These are phyloP conservation scores for Colletotrichum somersetense DNA, from an alignment of 2,329 filamentous ascomycete species.

Conservation along the genomic window DNA sequence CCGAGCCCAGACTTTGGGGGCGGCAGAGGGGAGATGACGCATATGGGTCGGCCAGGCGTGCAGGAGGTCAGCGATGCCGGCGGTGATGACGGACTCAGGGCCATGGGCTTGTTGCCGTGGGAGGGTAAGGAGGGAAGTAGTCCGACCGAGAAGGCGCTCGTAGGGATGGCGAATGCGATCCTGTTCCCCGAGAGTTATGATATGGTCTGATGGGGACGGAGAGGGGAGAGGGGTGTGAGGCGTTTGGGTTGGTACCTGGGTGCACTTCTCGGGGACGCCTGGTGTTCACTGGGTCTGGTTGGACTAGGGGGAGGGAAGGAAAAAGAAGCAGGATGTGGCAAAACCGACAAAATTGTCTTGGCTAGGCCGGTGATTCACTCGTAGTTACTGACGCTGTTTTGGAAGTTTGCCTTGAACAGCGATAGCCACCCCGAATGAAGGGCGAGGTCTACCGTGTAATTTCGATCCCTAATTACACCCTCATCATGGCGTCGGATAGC, in stretches of 20 bases:
- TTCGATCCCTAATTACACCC: neutral
- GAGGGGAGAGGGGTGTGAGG: neutral
- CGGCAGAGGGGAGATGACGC: conserved; percentile 51
- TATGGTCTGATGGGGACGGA: conserved; percentile 36
- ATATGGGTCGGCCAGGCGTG: conserved; percentile 52
- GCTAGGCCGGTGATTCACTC: neutral
- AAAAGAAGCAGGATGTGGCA: neutral
- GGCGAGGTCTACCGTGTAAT: neutral
- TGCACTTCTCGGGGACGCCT: neutral
- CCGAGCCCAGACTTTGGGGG: conserved; percentile 57
- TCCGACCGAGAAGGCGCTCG: conserved; percentile 51
- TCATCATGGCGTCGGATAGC: neutral
- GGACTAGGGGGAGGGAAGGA: neutral
- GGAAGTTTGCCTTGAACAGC: no score
- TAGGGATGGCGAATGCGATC: conserved; percentile 56
- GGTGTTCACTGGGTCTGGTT: no score
- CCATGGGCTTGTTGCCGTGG: conserved; percentile 58
- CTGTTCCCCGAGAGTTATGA: conserved; percentile 57
- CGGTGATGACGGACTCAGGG: conserved; percentile 54
- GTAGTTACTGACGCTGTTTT: no score
- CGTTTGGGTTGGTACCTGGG: conserved; percentile 17
- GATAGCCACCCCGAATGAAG: neutral
- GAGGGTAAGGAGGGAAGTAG: conserved; percentile 52
- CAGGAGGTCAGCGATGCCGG: conserved; percentile 56
- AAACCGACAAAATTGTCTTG: neutral